phyloP scores from a whole-genome alignment of 1,139 yeast species.

The Yamadazyma friedrichii region DNA sequence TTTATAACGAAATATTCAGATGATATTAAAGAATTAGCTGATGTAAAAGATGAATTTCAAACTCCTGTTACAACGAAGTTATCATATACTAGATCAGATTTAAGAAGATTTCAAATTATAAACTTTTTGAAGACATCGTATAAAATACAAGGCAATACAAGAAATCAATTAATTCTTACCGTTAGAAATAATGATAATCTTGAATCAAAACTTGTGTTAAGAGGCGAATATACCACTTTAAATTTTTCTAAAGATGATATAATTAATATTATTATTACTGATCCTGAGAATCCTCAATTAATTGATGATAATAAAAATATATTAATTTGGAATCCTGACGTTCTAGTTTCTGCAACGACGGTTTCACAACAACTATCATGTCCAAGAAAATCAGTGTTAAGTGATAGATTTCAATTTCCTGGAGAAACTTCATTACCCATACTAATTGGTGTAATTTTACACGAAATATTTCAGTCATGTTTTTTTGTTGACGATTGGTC shows the following conservation, averaged over 20 bases:
- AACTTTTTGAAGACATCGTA: constrained; percentile 33
- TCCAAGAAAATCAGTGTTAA: constrained; percentile 65
- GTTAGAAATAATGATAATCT: constrained; percentile 38
- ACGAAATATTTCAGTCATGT: constrained; percentile 72
- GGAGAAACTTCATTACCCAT: constrained; percentile 60
- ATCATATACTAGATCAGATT: constrained; percentile 44
- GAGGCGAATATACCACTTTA: constrained; percentile 50
- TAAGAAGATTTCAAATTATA: constrained; percentile 51
- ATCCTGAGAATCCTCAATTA: constrained; percentile 32
- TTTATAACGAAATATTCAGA: constrained; percentile 8
- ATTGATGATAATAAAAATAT: constrained; percentile 63
- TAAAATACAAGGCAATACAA: constrained; percentile 25
- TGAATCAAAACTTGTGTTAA: constrained; percentile 40
- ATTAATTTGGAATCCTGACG: constrained; percentile 81
- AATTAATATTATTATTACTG: constrained; percentile 56
- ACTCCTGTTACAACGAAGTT: constrained; percentile 20
- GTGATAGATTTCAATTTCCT: constrained; percentile 51
- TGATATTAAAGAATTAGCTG: constrained; percentile 7
- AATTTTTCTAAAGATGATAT: constrained; percentile 49
- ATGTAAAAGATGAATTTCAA: constrained; percentile 6
- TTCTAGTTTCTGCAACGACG: constrained; percentile 75
- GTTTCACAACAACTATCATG: constrained; percentile 78
- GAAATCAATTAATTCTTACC: constrained; percentile 49
- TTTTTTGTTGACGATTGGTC: constrained; percentile 45
- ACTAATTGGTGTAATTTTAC: constrained; percentile 77